Percentiles rank a stretch among this genome's conserved stretches.
These are phyloP conservation scores for Triglochin maritima DNA, from an alignment of 106 monocot genomes.

Conservation along the genomic window DNA sequence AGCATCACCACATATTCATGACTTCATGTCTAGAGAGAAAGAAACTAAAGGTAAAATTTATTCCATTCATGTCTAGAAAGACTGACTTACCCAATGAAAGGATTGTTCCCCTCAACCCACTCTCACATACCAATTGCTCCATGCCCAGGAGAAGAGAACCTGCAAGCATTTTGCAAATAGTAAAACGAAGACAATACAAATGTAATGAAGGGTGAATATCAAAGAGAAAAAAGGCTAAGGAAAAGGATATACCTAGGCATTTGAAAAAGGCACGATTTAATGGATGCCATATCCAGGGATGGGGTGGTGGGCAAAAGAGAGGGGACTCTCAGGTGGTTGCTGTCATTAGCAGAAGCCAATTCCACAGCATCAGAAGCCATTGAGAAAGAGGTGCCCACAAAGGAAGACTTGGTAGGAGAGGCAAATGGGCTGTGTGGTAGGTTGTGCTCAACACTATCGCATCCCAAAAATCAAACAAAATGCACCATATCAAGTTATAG, in stretches of 20 bases:
- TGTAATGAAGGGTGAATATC: neutral
- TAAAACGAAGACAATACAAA: neutral
- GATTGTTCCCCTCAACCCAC: neutral
- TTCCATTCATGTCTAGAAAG: neutral
- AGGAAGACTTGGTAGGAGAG: conserved; percentile 36
- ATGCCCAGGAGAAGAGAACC: conserved; percentile 26
- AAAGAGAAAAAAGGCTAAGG: neutral
- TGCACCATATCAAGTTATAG: too few relatives aligned
- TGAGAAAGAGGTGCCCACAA: conserved; percentile 18
- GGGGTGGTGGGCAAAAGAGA: conserved; percentile 18
- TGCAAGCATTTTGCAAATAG: neutral
- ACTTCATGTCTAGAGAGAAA: neutral
- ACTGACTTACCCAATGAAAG: too few relatives aligned
- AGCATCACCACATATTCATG: neutral
- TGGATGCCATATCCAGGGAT: conserved; percentile 45
- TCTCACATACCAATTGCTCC: conserved; percentile 21
- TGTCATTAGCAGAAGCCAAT: neutral
- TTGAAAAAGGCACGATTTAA: conserved; percentile 52
- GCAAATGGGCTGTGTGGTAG: conserved; percentile 85
- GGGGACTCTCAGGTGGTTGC: conserved; percentile 9
- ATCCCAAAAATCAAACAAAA: too few relatives aligned
- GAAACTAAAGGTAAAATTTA: neutral
- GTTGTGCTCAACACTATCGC: conserved; percentile 50
- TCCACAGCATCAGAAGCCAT: conserved; percentile 7
- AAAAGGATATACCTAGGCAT: conserved; percentile 38